Evolutionary conservation across 73 alveolate species (phyloP), one percentile per base, ranked within the genome.

Genomic region (Paramecium biaurelia): DNA sequence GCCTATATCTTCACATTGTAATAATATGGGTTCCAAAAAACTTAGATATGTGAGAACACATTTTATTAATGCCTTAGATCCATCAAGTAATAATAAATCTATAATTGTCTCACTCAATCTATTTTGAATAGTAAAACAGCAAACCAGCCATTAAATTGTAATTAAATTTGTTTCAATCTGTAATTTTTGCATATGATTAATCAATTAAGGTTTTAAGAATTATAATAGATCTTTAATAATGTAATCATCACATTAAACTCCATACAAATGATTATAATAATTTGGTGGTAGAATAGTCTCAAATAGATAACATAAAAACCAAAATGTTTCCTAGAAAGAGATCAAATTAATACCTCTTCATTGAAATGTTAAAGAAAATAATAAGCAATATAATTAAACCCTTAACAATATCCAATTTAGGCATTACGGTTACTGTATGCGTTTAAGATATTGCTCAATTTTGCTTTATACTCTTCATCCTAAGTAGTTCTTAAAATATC

Each of bases 351-450:
- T 70, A 89, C 94, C 53, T 89, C 94, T 15, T 89, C 94, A 12
- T 43, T 38, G 21, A 70, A 70, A 43, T 45, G 42, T 15, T 37
- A 34, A 43, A 28, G 84, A 6, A 63, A 63, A 63, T 89, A 45
- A 70, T 76, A 76, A 14, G 76, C 92, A 7, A 89, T 89, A 43
- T 89, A 89, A 89, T 89, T 89, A 38, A 89, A 82, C 8, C 94
- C 94, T 89, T 89, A 43, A 56, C 94, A 89, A 70, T 89, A 89
- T 12, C 94, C 94, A 37, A 89, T 70, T 6, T 63, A 70, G 0
- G 92, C 82, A 89, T 89, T 89, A 38, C 94, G 76, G 2, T 38
- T 70, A 23, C 85, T 70, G 70, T 89, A 89, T 24, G 94, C 94
- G 5, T 37, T 89, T 38, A 89, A 45, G 11, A 89, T 38, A 20